These are phyloP conservation scores for Camellia lanceoleosa DNA, from an alignment of 148 eudicot genomes.

Conservation along the genomic window DNA sequence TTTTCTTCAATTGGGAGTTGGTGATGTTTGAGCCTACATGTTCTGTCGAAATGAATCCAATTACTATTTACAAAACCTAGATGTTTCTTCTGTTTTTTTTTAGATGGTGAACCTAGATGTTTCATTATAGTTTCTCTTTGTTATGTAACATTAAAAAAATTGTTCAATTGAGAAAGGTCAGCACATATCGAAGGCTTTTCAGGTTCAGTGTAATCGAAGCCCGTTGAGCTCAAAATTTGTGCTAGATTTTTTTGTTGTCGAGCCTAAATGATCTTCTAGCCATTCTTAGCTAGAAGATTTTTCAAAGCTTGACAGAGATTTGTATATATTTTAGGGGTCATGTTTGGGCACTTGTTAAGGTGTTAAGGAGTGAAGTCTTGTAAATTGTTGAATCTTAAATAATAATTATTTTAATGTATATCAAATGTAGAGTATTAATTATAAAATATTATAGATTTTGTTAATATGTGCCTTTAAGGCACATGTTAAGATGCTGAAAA, in stretches of 20 bases:
- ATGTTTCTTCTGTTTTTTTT: too few species aligned
- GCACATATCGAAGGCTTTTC: constrained; percentile 51
- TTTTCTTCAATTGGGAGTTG: neutral
- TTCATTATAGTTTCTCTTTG: too few species aligned
- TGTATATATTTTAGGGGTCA: constrained; percentile 52
- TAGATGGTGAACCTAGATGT: too few species aligned
- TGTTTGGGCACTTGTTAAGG: constrained; percentile 47
- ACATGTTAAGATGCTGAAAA: too few species aligned
- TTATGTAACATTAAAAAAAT: too few species aligned
- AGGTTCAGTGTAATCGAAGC: constrained; percentile 3
- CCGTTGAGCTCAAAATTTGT: neutral
- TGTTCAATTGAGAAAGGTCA: neutral
- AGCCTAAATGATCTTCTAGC: neutral
- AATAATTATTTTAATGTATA: too few species aligned
- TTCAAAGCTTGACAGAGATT: neutral
- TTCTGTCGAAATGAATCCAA: too few species aligned
- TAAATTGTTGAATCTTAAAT: too few species aligned
- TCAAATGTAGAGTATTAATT: too few species aligned
- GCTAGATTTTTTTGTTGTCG: neutral
- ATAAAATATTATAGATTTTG: too few species aligned
- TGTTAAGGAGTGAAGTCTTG: constrained; percentile 49
- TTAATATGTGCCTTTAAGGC: too few species aligned
- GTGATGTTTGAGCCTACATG: neutral
- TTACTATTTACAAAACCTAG: too few species aligned
- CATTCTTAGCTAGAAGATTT: neutral